phyloP scores from a whole-genome alignment of 108 stramenopile species.

The Epithemia pelagica region DNA sequence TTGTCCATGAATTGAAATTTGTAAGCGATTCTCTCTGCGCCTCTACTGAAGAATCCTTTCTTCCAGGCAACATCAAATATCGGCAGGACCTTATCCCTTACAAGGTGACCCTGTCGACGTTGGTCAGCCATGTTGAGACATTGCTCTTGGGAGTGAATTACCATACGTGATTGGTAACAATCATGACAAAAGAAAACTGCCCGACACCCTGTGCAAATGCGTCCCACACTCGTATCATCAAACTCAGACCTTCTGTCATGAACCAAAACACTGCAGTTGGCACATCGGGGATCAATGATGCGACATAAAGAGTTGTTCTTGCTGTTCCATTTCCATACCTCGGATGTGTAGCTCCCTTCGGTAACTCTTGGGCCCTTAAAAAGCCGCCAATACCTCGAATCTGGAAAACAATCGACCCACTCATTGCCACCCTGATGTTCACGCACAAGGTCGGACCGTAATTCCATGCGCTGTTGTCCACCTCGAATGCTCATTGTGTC shows the following conservation, averaged over 20 bases:
- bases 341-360: background rate
- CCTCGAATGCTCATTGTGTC: conserved; percentile 36
- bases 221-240: too few species aligned
- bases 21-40: conserved; percentile 42
- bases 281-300: background rate
- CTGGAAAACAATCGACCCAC: background rate
- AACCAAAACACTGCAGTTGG: too few species aligned
- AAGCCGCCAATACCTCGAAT: background rate
- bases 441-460: conserved; percentile 29
- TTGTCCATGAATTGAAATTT: conserved; percentile 40
- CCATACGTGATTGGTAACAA: background rate
- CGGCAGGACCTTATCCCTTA: background rate
- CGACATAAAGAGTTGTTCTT: background rate
- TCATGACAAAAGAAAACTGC: background rate
- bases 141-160: conserved; percentile 1
- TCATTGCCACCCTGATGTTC: conserved; percentile 19
- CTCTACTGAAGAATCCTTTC: conserved; percentile 38
- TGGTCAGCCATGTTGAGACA: background rate
- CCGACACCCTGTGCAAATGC: too few species aligned
- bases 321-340: background rate
- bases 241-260: too few species aligned
- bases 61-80: conserved; percentile 38
- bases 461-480: conserved; percentile 14
- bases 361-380: background rate
- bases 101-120: background rate